Evolutionary conservation across 1,139 yeast genomes (phyloP), one percentile per base, ranked within the genome.

Genomic region (Candida tetrigidarum): DNA sequence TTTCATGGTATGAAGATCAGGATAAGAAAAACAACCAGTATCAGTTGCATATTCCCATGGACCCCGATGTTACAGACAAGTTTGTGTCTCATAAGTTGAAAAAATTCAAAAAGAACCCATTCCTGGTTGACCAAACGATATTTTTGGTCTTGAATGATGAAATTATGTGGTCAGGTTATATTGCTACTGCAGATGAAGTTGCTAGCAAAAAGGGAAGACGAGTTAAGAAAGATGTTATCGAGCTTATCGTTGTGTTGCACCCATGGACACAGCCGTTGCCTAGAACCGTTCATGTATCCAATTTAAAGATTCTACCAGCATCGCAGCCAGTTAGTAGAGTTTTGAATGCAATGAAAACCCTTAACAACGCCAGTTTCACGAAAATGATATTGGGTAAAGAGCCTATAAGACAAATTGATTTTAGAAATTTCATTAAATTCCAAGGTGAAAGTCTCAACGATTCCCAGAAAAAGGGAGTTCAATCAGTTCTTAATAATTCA

Each of bases 381-480:
- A 76, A 77, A 42, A 72, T 84, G 77, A 60, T 84, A 16, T 59
- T 84, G 42, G 91, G 90, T 7, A 75, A 81, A 41, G 77, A 77
- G 19, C 81, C 83, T 2, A 80, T 85, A 46, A 78, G 68, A 51
- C 87, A 82, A 54, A 71, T 84, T 33, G 71, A 70, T 9, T 84
- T 83, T 59, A 74, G 72, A 40, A 84, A 83, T 58, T 70, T 71
- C 51, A 66, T 83, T 39, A 75, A 71, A 45, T 78, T 74, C 50
- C 69, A 79, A 1, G 75, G 70, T 37, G 75, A 69, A 16, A 56
- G 69, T 0, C 72, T 84, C 51, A 84, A 84, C 56, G 80, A 75
- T 4, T 84, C 91, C 0, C 92, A 85, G 55, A 81, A 80, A 51
- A 73, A 72, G 18, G 90, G 90, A 0, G 71, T 84, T 37, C 88